Conservation (phyloP, 2,329 filamentous ascomycete species). For the Akanthomyces dipterigenus region DNA sequence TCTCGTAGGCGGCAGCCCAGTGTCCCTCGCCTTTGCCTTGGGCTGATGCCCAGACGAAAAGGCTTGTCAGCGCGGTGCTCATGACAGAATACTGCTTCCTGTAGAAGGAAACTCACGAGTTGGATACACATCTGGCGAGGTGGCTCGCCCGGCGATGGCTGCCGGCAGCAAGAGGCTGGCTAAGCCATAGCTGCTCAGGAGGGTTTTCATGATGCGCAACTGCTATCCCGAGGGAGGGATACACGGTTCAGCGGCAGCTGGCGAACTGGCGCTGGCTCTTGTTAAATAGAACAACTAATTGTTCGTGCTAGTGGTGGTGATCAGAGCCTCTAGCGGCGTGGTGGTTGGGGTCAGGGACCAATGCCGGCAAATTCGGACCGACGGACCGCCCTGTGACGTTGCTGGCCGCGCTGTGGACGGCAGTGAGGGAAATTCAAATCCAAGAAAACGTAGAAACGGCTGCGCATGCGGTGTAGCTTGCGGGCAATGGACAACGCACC, state of each 20-base stretch:
- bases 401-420: background rate
- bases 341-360: background rate
- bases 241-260: background rate
- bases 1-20: conserved; percentile 54
- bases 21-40: conserved; percentile 25
- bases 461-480: conserved; percentile 1
- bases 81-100: background rate
- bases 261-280: background rate
- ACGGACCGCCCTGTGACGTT: conserved; percentile 7
- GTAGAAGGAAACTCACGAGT: conserved; percentile 16
- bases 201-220: background rate
- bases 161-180: conserved; percentile 10
- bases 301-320: background rate
- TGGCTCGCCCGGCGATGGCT: conserved; percentile 1
- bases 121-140: conserved; percentile 22
- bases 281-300: background rate
- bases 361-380: conserved; percentile 12
- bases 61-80: background rate
- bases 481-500: background rate
- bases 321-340: background rate
- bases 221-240: background rate
- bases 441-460: background rate
- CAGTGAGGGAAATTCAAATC: background rate
- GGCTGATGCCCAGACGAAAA: conserved; percentile 18
- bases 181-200: background rate